These are phyloP conservation scores for Suillus lakei DNA, from an alignment of 768 basidiomycete genomes.

Conservation along the genomic window DNA sequence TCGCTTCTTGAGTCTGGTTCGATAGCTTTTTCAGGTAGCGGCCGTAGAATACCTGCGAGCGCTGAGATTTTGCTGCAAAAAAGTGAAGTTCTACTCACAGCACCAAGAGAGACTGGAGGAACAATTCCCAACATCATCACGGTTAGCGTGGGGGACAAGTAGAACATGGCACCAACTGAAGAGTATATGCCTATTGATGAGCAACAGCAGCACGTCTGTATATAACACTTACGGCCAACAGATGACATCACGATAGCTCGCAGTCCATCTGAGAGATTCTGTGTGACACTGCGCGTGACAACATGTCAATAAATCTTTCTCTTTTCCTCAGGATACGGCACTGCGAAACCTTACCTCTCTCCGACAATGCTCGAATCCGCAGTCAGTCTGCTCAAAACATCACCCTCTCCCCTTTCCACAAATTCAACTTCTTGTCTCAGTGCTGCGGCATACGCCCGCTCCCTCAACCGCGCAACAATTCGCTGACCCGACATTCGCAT, in stretches of 20 bases:
- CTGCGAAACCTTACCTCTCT: constrained; percentile 62
- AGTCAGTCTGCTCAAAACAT: constrained; percentile 89
- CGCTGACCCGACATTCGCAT: constrained; percentile 91
- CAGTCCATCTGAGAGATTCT: constrained; percentile 79
- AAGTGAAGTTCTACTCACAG: constrained; percentile 49
- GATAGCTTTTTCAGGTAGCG: constrained; percentile 92
- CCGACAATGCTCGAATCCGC: constrained; percentile 94
- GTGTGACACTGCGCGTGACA: constrained; percentile 60
- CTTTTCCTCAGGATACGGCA: not conserved
- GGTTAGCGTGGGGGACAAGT: constrained; percentile 86
- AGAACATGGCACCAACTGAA: constrained; percentile 93
- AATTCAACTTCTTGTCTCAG: constrained; percentile 91
- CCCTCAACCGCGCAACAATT: constrained; percentile 86
- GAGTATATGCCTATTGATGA: not conserved
- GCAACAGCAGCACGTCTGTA: not conserved
- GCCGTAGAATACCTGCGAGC: constrained; percentile 87
- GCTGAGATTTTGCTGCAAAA: constrained; percentile 17
- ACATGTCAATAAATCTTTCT: constrained; percentile 7
- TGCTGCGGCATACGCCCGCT: constrained; percentile 82
- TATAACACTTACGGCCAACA: constrained; percentile 75
- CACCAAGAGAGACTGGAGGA: constrained; percentile 84
- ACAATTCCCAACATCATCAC: constrained; percentile 92
- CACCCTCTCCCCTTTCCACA: constrained; percentile 91
- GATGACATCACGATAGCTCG: constrained; percentile 90
- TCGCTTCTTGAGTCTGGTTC: constrained; percentile 90